A percentile compares a stretch with the other conserved stretches of the same genome.
These are phyloP conservation scores for Malassezia psittaci DNA, from an alignment of 1,284 basidiomycete genomes.

Conservation along the genomic window DNA sequence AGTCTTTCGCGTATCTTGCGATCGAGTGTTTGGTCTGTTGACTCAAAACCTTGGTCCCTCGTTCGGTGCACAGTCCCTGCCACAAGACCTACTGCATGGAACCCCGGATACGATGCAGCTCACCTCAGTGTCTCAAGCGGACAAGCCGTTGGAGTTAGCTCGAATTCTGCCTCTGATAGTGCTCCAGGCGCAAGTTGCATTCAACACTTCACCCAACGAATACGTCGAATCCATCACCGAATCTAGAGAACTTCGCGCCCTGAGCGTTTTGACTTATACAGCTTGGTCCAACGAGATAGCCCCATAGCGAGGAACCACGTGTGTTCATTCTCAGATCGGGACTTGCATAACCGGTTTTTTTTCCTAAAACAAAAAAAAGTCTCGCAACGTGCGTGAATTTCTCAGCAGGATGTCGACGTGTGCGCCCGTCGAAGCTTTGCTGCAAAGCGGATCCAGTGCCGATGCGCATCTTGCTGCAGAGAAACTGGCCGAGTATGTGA, in stretches of 20 bases:
- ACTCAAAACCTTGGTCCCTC: conserved; percentile 53
- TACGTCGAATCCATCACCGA: conserved; percentile 56
- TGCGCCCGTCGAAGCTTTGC: conserved; percentile 46
- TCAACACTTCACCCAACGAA: conserved; percentile 67
- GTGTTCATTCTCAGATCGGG: background rate
- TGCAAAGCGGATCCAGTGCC: conserved; percentile 23
- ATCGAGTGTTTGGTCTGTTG: conserved; percentile 57
- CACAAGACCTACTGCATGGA: conserved; percentile 25
- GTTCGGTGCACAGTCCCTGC: conserved; percentile 30
- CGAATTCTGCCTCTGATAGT: conserved; percentile 66
- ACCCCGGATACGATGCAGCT: conserved; percentile 52
- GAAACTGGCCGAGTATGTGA: conserved; percentile 46
- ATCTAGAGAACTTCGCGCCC: conserved; percentile 13
- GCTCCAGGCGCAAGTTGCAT: conserved; percentile 62
- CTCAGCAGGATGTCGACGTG: conserved; percentile 15
- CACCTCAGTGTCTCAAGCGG: conserved; percentile 21
- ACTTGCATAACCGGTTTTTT: background rate
- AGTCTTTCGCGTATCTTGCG: conserved; percentile 61
- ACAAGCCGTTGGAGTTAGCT: conserved; percentile 57
- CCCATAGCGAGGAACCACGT: background rate
- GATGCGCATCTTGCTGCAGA: conserved; percentile 42
- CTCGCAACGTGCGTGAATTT: background rate
- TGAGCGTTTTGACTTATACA: conserved; percentile 16
- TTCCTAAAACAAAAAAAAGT: background rate
- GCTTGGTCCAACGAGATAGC: conserved; percentile 15